Percentiles rank a stretch among this genome's conserved stretches.
These are phyloP conservation scores for Drechslerella coelobrocha DNA, from an alignment of 2,329 filamentous ascomycete species.

Conservation along the genomic window DNA sequence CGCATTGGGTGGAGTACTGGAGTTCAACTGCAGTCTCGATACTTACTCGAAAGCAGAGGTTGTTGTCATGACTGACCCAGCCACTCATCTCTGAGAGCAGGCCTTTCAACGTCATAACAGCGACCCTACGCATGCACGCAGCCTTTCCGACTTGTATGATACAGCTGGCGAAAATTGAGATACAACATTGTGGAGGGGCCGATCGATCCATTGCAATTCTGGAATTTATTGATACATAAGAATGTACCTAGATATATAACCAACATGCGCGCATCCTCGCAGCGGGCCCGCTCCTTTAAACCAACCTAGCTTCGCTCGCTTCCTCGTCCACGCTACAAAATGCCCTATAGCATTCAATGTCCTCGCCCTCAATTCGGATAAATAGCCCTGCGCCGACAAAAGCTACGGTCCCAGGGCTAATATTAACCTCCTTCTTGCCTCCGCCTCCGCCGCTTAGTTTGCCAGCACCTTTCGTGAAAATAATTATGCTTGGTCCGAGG, in stretches of 20 bases:
- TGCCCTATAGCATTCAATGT: slow-evolving; percentile 36
- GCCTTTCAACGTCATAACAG: too few species aligned
- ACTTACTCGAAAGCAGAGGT: neutral
- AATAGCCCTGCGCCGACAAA: slow-evolving; percentile 57
- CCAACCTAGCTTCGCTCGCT: neutral
- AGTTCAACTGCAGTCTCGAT: neutral
- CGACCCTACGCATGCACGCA: too few species aligned
- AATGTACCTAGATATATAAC: too few species aligned
- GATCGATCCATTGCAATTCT: too few species aligned
- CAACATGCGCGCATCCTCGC: too few species aligned
- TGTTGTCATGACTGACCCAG: too few species aligned
- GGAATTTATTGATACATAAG: too few species aligned
- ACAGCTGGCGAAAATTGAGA: too few species aligned
- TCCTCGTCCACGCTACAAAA: slow-evolving; percentile 41
- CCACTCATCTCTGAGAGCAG: too few species aligned
- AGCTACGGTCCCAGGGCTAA: slow-evolving; percentile 63
- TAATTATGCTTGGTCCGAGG: slow-evolving; percentile 87
- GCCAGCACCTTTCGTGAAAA: slow-evolving; percentile 84
- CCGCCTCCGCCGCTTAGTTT: slow-evolving; percentile 86
- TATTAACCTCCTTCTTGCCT: slow-evolving; percentile 66
- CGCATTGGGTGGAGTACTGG: neutral
- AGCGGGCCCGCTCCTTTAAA: neutral
- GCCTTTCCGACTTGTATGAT: too few species aligned
- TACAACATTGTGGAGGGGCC: too few species aligned
- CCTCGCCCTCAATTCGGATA: slow-evolving; percentile 23